phyloP scores from a whole-genome alignment of 202 grass and related monocot genomes.

The Hordeum pubiflorum region DNA sequence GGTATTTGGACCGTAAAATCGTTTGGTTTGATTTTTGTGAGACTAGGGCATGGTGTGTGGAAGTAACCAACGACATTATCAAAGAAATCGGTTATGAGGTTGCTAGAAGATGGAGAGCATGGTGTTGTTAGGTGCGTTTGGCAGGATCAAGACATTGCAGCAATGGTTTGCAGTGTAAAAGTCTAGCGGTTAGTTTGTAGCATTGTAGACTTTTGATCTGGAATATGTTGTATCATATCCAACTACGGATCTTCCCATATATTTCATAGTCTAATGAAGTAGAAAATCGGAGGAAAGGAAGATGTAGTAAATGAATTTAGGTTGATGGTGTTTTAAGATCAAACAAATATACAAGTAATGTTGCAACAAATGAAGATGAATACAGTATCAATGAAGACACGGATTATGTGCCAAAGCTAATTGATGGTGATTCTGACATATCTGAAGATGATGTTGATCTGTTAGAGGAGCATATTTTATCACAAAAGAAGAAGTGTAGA shows the following conservation, averaged over 20 bases:
- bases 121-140: not conserved
- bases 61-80: not conserved
- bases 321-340: too few species aligned
- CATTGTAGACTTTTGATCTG: too few species aligned
- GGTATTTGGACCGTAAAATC: not conserved
- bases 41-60: not conserved
- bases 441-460: not conserved
- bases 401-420: not conserved
- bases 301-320: too few species aligned
- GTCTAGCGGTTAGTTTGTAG: too few species aligned
- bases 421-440: not conserved
- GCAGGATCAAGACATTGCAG: not conserved
- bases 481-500: too few species aligned
- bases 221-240: too few species aligned
- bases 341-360: too few species aligned
- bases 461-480: not conserved
- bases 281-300: too few species aligned
- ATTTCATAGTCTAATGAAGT: too few species aligned
- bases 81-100: not conserved
- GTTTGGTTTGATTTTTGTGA: not conserved
- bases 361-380: too few species aligned
- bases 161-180: not conserved
- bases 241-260: too few species aligned
- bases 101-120: not conserved
- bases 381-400: not conserved